A percentile compares a stretch with the other conserved stretches of the same genome.
Conservation (phyloP, 2,329 filamentous ascomycete species). For the Alternaria brassicae region DNA sequence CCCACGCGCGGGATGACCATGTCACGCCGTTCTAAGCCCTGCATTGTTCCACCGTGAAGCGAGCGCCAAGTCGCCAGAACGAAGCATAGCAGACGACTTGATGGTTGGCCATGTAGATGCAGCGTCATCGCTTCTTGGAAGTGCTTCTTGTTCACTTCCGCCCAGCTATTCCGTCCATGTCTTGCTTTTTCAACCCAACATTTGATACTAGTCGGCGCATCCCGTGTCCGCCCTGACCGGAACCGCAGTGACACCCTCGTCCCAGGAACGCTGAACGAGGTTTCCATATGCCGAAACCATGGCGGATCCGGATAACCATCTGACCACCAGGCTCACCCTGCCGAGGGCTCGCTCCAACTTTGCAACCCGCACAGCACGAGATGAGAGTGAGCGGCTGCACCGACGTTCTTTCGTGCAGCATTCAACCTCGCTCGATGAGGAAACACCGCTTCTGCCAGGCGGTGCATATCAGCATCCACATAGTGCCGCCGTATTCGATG, state of each 20-base stretch:
- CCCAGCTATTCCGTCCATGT: slow-evolving; percentile 6
- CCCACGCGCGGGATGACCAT: slow-evolving; percentile 24
- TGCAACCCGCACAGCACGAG: slow-evolving; percentile 54
- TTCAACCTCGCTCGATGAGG: slow-evolving; percentile 42
- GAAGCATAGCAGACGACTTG: slow-evolving; percentile 16
- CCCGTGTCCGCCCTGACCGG: slow-evolving; percentile 11
- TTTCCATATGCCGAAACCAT: slow-evolving; percentile 28
- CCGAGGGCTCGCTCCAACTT: slow-evolving; percentile 53
- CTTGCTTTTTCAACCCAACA: background rate
- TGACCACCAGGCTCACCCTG: slow-evolving; percentile 38
- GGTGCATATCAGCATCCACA: slow-evolving; percentile 23
- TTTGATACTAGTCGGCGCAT: slow-evolving; percentile 4
- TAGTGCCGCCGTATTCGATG: slow-evolving; percentile 15
- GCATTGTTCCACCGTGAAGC: slow-evolving; percentile 11
- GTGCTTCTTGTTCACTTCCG: slow-evolving; percentile 5
- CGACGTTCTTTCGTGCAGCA: slow-evolving; percentile 47
- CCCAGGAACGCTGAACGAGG: slow-evolving; percentile 21
- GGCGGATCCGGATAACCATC: slow-evolving; percentile 32
- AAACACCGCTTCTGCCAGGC: slow-evolving; percentile 39
- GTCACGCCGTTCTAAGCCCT: slow-evolving; percentile 23
- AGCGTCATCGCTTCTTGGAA: slow-evolving; percentile 22
- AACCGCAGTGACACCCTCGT: slow-evolving; percentile 19
- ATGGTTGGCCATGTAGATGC: slow-evolving; percentile 13
- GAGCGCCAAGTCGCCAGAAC: slow-evolving; percentile 29
- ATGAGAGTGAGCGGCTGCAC: slow-evolving; percentile 55